phyloP scores from a whole-genome alignment of 2,329 filamentous ascomycete genomes.

The Blastomyces emzantsi region DNA sequence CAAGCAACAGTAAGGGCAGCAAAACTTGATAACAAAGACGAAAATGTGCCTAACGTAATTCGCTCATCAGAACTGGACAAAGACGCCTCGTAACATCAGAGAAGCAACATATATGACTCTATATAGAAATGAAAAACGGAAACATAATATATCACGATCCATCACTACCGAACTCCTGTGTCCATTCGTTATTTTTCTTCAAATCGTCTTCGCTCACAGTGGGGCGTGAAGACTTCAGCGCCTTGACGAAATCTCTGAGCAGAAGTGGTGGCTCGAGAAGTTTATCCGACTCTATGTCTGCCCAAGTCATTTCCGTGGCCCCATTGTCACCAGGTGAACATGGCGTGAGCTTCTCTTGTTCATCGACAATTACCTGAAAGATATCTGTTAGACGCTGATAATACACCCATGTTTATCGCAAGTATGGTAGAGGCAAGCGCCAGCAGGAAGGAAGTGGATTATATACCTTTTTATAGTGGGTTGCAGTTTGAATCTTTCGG shows the following conservation, averaged over 20 bases:
- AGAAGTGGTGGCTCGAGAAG: constrained; percentile 78
- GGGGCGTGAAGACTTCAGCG: constrained; percentile 76
- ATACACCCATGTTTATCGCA: neutral
- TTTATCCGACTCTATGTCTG: constrained; percentile 71
- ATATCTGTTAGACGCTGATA: constrained; percentile 9
- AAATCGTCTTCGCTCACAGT: constrained; percentile 87
- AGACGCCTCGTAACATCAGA: neutral
- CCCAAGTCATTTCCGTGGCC: constrained; percentile 90
- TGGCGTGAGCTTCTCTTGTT: constrained; percentile 56
- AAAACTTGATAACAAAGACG: neutral
- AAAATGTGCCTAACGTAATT: neutral
- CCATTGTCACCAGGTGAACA: constrained; percentile 86
- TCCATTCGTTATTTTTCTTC: constrained; percentile 81
- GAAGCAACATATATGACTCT: constrained; percentile 2
- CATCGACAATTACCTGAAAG: constrained; percentile 59
- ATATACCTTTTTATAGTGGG: constrained; percentile 86
- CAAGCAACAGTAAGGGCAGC: neutral
- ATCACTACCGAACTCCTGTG: constrained; percentile 89
- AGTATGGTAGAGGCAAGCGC: neutral
- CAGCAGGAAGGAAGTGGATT: constrained; percentile 11
- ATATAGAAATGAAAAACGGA: constrained; percentile 10
- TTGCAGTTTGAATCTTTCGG: constrained; percentile 91
- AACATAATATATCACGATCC: constrained; percentile 46
- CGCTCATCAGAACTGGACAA: neutral
- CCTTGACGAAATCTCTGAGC: constrained; percentile 88